Percentiles rank a stretch among this genome's conserved stretches.
phyloP scores from a whole-genome alignment of 352 stramenopile species.

The Phytophthora cryptogea region DNA sequence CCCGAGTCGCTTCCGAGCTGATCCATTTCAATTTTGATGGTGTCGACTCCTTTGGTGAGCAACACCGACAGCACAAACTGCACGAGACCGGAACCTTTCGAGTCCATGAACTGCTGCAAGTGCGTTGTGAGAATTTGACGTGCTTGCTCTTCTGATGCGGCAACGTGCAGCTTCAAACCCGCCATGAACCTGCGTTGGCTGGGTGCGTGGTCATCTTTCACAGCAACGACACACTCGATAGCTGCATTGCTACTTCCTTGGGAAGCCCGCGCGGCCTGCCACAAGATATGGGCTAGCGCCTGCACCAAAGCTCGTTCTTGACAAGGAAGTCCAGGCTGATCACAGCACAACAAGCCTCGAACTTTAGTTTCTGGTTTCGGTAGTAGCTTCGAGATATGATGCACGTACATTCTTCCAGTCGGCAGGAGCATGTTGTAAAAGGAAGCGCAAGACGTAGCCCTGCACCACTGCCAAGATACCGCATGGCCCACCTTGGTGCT shows the following conservation, averaged over 20 bases:
- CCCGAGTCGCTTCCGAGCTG: conserved; percentile 49
- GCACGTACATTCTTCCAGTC: conserved; percentile 73
- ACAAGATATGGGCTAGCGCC: conserved; percentile 69
- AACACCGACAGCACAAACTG: conserved; percentile 74
- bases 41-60: conserved; percentile 59
- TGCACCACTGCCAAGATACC: conserved; percentile 95
- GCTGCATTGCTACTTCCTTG: not conserved
- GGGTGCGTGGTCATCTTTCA: conserved; percentile 29
- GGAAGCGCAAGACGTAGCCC: conserved; percentile 86
- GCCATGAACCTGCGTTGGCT: conserved; percentile 50
- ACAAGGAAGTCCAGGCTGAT: conserved; percentile 43
- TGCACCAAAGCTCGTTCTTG: conserved; percentile 51
- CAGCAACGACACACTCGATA: conserved; percentile 40
- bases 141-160: conserved; percentile 39
- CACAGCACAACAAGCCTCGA: not conserved
- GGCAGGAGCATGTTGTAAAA: conserved; percentile 45
- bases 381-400: conserved; percentile 10
- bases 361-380: conserved; percentile 14
- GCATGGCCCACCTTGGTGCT: conserved; percentile 94
- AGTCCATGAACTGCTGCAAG: conserved; percentile 52
- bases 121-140: conserved; percentile 38
- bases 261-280: conserved; percentile 51
- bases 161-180: conserved; percentile 40
- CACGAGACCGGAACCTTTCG: conserved; percentile 69
- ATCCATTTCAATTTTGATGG: conserved; percentile 89